Evolutionary conservation across 225 moss, liverwort and hornwort genomes (phyloP), one percentile per base, ranked within the genome.

Genomic region (Polytrichum formosum): DNA sequence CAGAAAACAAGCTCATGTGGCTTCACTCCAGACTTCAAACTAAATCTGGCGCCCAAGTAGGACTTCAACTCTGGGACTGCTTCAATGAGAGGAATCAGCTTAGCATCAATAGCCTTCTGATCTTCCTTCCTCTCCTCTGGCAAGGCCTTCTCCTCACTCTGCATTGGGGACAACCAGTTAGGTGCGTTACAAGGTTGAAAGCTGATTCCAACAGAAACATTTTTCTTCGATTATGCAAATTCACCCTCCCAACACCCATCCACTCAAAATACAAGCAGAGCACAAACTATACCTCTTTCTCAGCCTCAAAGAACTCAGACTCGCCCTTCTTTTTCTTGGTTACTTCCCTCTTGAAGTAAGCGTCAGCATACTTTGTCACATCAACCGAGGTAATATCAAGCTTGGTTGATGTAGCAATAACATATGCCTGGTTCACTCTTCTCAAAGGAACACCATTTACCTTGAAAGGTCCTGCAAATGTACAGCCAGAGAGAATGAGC

Each of bases 381-480:
- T 83, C 81, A 18, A 85, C 64, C 22, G 85, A 77, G 26, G 79
- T 62, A 29, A 91, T 71, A 63, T 88, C 82, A 26, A 91, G 56
- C 78, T 84, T 91, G 0, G 91, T 91, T 29, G 91, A 91, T 35
- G 91, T 91, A 29, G 91, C 88, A 67, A 91, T 88, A 1, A 91
- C 91, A 61, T 91, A 91, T 0, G 88, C 73, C 72, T 91, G 91
- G 67, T 88, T 91, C 31, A 91, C 80, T 78, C 88, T 80, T 75
- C 88, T 83, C 72, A 88, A 75, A 7, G 88, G 88, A 27, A 91
- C 91, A 54, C 88, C 88, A 26, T 91, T 91, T 1, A 91, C 73
- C 74, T 88, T 86, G 72, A 91, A 91, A 7, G 91, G 88, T 16
- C 91, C 91, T 91, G 77, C 56, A 61, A 0, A 13, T 46, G 16